A percentile compares a stretch with the other conserved stretches of the same genome.
These are phyloP conservation scores for Saussurea involucrata DNA, from an alignment of 129 eudicot genomes.

Conservation along the genomic window DNA sequence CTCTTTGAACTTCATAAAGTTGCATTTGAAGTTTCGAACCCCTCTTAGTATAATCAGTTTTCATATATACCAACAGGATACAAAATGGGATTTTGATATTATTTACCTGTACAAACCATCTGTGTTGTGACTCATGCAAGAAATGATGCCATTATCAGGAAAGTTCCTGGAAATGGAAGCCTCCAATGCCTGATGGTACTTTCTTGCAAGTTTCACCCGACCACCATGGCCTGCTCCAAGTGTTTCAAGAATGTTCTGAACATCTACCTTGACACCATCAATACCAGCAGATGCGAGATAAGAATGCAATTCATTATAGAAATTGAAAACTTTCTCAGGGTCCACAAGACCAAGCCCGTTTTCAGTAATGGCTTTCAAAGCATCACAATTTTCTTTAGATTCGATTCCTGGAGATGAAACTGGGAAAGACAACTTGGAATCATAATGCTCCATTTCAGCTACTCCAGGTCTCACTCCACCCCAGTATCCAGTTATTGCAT, in stretches of 20 bases:
- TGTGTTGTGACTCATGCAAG: constrained; percentile 96
- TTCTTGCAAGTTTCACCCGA: constrained; percentile 73
- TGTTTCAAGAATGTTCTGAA: constrained; percentile 83
- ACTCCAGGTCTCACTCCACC: constrained; percentile 87
- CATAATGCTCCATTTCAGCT: constrained; percentile 67
- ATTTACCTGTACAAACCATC: constrained; percentile 84
- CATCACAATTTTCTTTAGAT: constrained; percentile 53
- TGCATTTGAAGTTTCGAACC: neutral
- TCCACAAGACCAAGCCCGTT: constrained; percentile 78
- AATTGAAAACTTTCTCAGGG: constrained; percentile 74
- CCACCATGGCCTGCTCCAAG: constrained; percentile 96
- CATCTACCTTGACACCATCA: constrained; percentile 94
- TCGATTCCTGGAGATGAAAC: constrained; percentile 68
- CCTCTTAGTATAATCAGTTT: neutral
- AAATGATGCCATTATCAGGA: constrained; percentile 79
- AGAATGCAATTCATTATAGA: constrained; percentile 78
- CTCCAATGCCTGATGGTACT: constrained; percentile 83
- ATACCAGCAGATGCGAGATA: constrained; percentile 83
- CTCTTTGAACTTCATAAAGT: constrained; percentile 51
- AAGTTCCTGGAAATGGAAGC: constrained; percentile 79
- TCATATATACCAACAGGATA: neutral
- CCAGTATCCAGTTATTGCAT: constrained; percentile 88
- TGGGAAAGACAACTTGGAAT: constrained; percentile 62
- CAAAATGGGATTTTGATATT: neutral
- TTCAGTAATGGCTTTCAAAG: constrained; percentile 51